Percentiles rank a stretch among this genome's conserved stretches.
These are phyloP conservation scores for Phytopythium cucurbitacearum DNA, from an alignment of 352 stramenopile genomes.

Conservation along the genomic window DNA sequence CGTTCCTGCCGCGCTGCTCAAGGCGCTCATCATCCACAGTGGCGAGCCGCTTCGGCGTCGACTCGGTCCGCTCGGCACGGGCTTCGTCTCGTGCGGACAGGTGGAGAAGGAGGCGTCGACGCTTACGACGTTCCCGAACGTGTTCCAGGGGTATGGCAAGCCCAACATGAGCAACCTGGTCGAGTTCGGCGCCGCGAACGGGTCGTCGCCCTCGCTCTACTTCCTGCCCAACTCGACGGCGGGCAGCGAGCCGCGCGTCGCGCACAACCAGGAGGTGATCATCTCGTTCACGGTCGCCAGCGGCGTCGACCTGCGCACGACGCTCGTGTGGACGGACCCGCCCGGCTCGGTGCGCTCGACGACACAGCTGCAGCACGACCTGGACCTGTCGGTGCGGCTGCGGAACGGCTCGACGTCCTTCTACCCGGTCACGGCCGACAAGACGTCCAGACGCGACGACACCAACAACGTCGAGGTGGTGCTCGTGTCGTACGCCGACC, in stretches of 20 bases:
- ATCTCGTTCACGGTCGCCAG: constrained; percentile 70
- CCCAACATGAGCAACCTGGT: constrained; percentile 79
- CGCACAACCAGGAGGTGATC: constrained; percentile 47
- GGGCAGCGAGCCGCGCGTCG: constrained; percentile 51
- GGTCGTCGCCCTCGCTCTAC: constrained; percentile 36
- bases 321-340: constrained; percentile 77
- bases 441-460: constrained; percentile 45
- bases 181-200: constrained; percentile 27
- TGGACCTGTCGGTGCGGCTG: constrained; percentile 68
- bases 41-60: constrained; percentile 46
- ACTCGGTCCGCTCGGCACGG: constrained; percentile 30
- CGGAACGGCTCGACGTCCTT: constrained; percentile 54
- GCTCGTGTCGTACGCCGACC: constrained; percentile 58
- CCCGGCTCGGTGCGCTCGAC: constrained; percentile 56
- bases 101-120: constrained; percentile 26
- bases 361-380: constrained; percentile 69
- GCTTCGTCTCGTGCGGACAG: constrained; percentile 42
- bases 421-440: constrained; percentile 49
- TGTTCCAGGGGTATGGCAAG: constrained; percentile 80
- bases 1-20: constrained; percentile 69
- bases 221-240: constrained; percentile 73
- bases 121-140: constrained; percentile 53
- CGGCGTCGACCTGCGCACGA: constrained; percentile 62
- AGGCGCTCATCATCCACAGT: constrained; percentile 81
- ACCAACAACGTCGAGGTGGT: constrained; percentile 88